Percentiles rank a stretch among this genome's conserved stretches.
Conservation (phyloP, 371 early-diverging fungal genomes). For the Massospora cicadina region DNA sequence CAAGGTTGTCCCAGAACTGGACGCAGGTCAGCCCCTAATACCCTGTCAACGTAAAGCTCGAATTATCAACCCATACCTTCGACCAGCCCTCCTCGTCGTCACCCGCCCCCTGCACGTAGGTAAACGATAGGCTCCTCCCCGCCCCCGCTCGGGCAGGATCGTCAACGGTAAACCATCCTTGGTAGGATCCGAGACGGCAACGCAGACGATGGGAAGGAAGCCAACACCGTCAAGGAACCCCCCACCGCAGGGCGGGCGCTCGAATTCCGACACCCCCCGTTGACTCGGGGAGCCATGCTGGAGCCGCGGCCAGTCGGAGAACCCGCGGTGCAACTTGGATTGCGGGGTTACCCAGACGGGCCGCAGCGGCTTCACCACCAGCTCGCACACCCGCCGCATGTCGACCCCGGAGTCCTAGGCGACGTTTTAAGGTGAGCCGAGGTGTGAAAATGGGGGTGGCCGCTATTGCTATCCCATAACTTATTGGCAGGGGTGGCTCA, state of each 20-base stretch:
- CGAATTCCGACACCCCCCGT: too few species aligned
- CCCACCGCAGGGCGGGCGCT: too few species aligned
- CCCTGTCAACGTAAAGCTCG: background rate
- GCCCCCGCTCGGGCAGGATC: too few species aligned
- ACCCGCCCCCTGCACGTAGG: constrained; percentile 4
- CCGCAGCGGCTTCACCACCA: background rate
- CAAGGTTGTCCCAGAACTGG: background rate
- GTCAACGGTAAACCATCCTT: background rate
- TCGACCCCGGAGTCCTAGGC: background rate
- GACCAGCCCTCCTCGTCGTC: constrained; percentile 7
- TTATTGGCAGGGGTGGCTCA: background rate
- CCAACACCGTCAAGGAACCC: background rate
- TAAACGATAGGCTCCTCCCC: background rate
- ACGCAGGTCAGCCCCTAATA: background rate
- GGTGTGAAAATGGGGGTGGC: too few species aligned
- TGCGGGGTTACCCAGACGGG: background rate
- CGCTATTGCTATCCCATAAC: too few species aligned
- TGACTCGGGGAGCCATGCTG: too few species aligned
- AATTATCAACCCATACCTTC: background rate
- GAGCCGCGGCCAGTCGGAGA: too few species aligned
- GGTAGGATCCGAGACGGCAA: background rate
- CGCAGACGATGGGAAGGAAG: background rate
- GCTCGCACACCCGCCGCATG: background rate
- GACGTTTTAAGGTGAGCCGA: too few species aligned
- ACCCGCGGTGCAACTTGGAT: background rate